phyloP scores from a whole-genome alignment of 768 basidiomycete species.

The Lactarius tabidus region DNA sequence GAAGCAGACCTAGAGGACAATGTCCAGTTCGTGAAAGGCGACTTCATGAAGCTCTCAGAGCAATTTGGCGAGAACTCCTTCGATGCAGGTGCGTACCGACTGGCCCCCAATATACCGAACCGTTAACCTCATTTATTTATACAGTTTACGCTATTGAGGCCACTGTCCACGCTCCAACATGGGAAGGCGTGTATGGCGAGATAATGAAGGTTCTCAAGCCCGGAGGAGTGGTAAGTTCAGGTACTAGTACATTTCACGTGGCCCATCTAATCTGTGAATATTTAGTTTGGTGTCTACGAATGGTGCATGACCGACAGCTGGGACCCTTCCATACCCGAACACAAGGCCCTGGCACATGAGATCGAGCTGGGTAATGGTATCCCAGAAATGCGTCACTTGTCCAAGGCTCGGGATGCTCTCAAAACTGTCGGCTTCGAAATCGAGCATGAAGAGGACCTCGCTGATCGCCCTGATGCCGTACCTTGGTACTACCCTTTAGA shows the following conservation, averaged over 20 bases:
- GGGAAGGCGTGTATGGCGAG: constrained; percentile 93
- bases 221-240: constrained; percentile 75
- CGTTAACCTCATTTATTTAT: constrained; percentile 10
- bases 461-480: constrained; percentile 69
- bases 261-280: background rate
- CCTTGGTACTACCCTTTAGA: constrained; percentile 98
- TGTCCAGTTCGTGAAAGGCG: constrained; percentile 83
- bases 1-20: constrained; percentile 70
- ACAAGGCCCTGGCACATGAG: constrained; percentile 87
- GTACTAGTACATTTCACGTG: background rate
- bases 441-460: constrained; percentile 91
- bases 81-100: constrained; percentile 71
- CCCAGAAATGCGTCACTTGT: constrained; percentile 88
- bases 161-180: constrained; percentile 92
- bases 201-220: constrained; percentile 94
- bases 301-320: constrained; percentile 98
- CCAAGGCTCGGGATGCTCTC: constrained; percentile 69
- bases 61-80: constrained; percentile 91
- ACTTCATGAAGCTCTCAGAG: constrained; percentile 93
- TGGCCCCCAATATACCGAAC: background rate
- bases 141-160: constrained; percentile 96
- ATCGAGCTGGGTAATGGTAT: constrained; percentile 97
- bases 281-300: constrained; percentile 94
- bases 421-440: constrained; percentile 81
- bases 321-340: constrained; percentile 79